Percentiles rank a stretch among this genome's conserved stretches.
Evolutionary conservation across 2,329 filamentous ascomycete genomes (phyloP).

Genomic region (Sporothrix inflata): DNA sequence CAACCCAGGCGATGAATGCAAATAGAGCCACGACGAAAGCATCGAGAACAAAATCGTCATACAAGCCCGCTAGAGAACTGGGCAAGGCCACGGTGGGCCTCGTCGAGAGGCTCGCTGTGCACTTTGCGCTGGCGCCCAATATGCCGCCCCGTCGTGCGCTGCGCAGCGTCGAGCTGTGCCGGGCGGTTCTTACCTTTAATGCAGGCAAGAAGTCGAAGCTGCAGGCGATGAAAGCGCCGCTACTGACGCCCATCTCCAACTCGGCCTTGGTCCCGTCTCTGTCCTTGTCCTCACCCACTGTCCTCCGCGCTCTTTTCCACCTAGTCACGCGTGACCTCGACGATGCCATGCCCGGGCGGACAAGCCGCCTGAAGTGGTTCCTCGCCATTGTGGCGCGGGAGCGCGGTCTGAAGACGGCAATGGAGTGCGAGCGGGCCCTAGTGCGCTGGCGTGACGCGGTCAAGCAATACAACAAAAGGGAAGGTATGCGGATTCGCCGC

Average conservation of each 20-base stretch:
- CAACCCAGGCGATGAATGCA: neutral
- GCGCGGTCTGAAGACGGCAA: slow-evolving; percentile 35
- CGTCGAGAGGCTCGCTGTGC: slow-evolving; percentile 33
- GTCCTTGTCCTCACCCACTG: slow-evolving; percentile 29
- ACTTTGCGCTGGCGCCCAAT: slow-evolving; percentile 34
- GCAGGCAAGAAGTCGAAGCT: slow-evolving; percentile 28
- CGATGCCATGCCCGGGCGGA: slow-evolving; percentile 42
- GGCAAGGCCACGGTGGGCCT: slow-evolving; percentile 32
- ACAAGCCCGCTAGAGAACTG: slow-evolving; percentile 7
- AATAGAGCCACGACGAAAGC: neutral
- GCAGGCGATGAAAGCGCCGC: neutral
- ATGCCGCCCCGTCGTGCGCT: slow-evolving; percentile 37
- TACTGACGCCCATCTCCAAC: neutral
- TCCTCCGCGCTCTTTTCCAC: slow-evolving; percentile 41
- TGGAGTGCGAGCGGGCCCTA: slow-evolving; percentile 35
- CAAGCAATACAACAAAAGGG: neutral
- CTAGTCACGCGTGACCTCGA: slow-evolving; percentile 44
- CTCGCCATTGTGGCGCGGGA: slow-evolving; percentile 40
- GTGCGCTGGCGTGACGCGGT: slow-evolving; percentile 37
- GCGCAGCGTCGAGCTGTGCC: slow-evolving; percentile 41
- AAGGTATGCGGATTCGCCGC: neutral
- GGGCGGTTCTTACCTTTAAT: slow-evolving; percentile 37
- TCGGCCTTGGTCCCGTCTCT: neutral
- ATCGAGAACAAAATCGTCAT: neutral
- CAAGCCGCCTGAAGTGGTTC: slow-evolving; percentile 44